A percentile compares a stretch with the other conserved stretches of the same genome.
Evolutionary conservation across 768 basidiomycete species (phyloP).

Genomic region (Pleurotus pulmonarius): DNA sequence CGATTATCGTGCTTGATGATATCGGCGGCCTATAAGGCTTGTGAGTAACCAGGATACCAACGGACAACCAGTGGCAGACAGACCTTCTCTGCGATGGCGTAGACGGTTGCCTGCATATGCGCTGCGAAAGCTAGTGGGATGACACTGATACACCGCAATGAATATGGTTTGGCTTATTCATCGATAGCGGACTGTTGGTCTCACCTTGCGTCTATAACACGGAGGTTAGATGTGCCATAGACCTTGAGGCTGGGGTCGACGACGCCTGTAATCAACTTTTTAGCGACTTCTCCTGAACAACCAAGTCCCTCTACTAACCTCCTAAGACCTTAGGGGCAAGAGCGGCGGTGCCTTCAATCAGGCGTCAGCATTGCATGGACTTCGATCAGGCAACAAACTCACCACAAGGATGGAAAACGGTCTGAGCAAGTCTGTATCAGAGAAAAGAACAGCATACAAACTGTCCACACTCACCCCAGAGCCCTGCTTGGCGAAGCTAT

Average conservation of each 20-base stretch:
- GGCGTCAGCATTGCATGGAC: too few relatives aligned
- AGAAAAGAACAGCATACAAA: too few relatives aligned
- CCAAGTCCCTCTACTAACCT: background rate
- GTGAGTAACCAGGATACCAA: too few relatives aligned
- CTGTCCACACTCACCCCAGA: too few relatives aligned
- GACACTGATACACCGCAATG: background rate
- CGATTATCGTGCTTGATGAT: too few relatives aligned
- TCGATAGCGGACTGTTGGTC: background rate
- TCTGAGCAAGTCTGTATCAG: too few relatives aligned
- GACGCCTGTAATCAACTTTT: conserved; percentile 24
- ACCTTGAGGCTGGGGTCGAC: conserved; percentile 38
- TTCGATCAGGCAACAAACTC: too few relatives aligned
- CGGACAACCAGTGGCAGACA: background rate
- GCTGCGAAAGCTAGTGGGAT: conserved; percentile 11
- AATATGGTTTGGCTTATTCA: background rate
- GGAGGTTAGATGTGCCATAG: conserved; percentile 39
- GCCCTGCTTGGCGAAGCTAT: too few relatives aligned
- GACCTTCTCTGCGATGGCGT: conserved; percentile 20
- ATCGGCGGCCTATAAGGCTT: too few relatives aligned
- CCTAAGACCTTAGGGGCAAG: background rate
- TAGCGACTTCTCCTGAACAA: background rate
- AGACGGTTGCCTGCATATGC: conserved; percentile 14
- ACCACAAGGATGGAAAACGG: too few relatives aligned
- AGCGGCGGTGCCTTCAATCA: background rate
- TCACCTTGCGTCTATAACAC: conserved; percentile 25